These are phyloP conservation scores for Naganishia friedmannii DNA, from an alignment of 768 basidiomycete genomes.

Conservation along the genomic window DNA sequence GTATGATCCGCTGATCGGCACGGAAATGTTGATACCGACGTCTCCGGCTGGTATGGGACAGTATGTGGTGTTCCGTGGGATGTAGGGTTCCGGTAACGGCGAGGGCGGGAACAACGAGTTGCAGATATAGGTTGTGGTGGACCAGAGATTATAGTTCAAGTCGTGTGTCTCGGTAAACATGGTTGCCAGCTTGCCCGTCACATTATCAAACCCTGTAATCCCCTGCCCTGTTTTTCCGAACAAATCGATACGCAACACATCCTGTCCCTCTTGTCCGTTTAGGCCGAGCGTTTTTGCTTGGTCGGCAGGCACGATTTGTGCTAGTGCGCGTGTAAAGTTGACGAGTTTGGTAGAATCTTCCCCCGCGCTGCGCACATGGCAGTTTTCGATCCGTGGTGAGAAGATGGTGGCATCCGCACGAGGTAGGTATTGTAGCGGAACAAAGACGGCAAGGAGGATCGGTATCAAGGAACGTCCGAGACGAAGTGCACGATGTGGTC, in stretches of 20 bases:
- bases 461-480: not conserved
- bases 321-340: conserved; percentile 60
- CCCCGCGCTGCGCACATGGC: conserved; percentile 34
- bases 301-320: conserved; percentile 41
- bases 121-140: conserved; percentile 73
- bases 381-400: conserved; percentile 40
- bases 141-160: conserved; percentile 71
- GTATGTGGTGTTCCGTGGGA: conserved; percentile 55
- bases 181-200: conserved; percentile 71
- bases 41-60: conserved; percentile 78
- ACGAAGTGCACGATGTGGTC: not conserved
- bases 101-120: conserved; percentile 72
- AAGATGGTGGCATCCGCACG: conserved; percentile 40
- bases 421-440: conserved; percentile 42
- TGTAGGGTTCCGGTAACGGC: conserved; percentile 58
- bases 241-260: conserved; percentile 53
- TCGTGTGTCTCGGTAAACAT: conserved; percentile 79
- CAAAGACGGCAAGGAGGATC: not conserved
- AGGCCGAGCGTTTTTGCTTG: conserved; percentile 38
- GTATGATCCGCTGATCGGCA: conserved; percentile 65
- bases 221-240: conserved; percentile 63
- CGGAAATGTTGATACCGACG: conserved; percentile 70
- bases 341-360: conserved; percentile 45
- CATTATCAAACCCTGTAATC: conserved; percentile 63
- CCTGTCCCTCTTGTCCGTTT: conserved; percentile 36